Conservation (phyloP, 768 basidiomycete genomes). For the Pleurotus sapidus region DNA sequence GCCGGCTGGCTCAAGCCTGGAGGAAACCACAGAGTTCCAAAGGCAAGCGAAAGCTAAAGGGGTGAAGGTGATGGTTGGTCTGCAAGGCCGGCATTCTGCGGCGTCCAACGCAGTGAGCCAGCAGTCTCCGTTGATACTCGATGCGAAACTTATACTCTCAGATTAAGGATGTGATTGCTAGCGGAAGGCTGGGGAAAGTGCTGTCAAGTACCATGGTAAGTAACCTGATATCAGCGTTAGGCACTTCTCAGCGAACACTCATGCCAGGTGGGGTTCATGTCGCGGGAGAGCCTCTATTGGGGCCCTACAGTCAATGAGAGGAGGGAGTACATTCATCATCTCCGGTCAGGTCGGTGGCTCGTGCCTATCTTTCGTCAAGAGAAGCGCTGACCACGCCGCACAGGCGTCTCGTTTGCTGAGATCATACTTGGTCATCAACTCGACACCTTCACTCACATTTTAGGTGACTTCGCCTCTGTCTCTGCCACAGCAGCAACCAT, state of each 20-base stretch:
- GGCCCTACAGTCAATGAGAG: slow-evolving; percentile 13
- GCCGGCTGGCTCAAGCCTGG: slow-evolving; percentile 28
- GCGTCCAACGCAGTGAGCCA: neutral
- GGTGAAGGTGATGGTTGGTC: slow-evolving; percentile 27
- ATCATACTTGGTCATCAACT: slow-evolving; percentile 26
- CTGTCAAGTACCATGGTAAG: slow-evolving; percentile 23
- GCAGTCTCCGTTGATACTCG: no score
- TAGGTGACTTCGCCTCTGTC: slow-evolving; percentile 28
- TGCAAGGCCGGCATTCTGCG: slow-evolving; percentile 26
- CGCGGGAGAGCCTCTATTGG: slow-evolving; percentile 10
- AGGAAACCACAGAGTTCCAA: slow-evolving; percentile 30
- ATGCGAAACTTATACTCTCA: neutral
- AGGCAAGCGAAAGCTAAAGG: slow-evolving; percentile 24
- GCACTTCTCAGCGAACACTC: no score
- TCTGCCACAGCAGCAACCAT: slow-evolving; percentile 19
- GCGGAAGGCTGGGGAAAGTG: slow-evolving; percentile 27
- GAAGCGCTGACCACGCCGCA: neutral
- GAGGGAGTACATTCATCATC: slow-evolving; percentile 9
- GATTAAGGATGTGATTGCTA: slow-evolving; percentile 26
- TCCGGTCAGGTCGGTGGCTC: neutral
- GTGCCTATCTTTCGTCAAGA: neutral
- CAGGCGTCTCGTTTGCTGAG: slow-evolving; percentile 22
- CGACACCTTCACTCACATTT: slow-evolving; percentile 21
- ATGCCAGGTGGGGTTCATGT: neutral
- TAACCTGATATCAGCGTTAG: neutral